Base-by-base conservation (phyloP, 768 basidiomycete genomes). In the Trichaptum fuscoviolaceum region DNA sequence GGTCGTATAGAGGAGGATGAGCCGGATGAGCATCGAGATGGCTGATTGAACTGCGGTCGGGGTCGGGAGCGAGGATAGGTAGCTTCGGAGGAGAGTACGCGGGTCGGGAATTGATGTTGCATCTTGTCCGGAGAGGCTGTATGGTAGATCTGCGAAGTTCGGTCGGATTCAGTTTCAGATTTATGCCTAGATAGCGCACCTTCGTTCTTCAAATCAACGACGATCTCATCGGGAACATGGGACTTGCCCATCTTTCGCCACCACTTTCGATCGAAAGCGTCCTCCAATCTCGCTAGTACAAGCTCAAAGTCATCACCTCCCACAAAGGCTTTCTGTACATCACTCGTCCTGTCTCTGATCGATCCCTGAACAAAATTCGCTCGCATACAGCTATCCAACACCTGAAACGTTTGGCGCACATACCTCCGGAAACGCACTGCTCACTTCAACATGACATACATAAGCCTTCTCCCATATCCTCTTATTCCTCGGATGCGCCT, bases 1-100 rank as follows among this genome's bases (percentile, higher is more conserved):
- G 5, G 92, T 87, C 0, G 89, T 87, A 70, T 91, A 81, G 20
- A 93, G 77, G 26, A 93, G 79, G 15, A 95, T 79, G n/a, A 93
- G 76, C 23, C 91, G 85, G 64, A 81, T 81, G 17, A 94, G 78
- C 20, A 78, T 84, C 59, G 83, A 81, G 60, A 92, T 78, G 0
- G 88, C 82, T 30, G 77, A 83, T 6, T 83, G 79, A 42, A 88
- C 74, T 18, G 91, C 90, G 0, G 92, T 92, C 66, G 85, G 84
- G 0, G 92, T 93, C 0, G 93, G 92, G 1, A 93, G 80, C 2
- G 87, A 84, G 8, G 80, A 77, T 1, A 95, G 79, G 71, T 88
- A 91, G 9, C 77, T 72, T 30, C 76, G 83, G 34, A 75, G 84
- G 71, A 69, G 79, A 66, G 64, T 76, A 35, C 68, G 69, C 58